Evolutionary conservation across 2,329 filamentous ascomycete species (phyloP).

Genomic region (Phaeophleospora eucalypticola): DNA sequence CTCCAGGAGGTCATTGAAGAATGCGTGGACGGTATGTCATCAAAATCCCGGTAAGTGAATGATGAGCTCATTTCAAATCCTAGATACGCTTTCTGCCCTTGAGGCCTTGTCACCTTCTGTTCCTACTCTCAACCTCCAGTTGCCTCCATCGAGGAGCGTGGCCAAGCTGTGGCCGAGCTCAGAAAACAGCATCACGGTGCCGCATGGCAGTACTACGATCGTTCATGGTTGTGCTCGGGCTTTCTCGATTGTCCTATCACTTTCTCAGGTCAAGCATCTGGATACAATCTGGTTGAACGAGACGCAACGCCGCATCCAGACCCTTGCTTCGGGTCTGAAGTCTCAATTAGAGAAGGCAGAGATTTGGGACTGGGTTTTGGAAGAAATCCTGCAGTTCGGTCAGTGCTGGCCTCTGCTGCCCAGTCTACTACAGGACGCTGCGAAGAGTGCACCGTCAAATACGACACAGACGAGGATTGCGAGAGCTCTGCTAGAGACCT

Average conservation of each 20-base stretch:
- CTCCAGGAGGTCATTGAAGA: constrained; percentile 38
- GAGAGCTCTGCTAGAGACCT: constrained; percentile 10
- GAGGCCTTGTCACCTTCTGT: constrained; percentile 28
- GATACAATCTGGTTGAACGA: constrained; percentile 22
- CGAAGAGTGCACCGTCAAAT: constrained; percentile 5
- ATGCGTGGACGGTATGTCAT: constrained; percentile 38
- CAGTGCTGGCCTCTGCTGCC: constrained; percentile 12
- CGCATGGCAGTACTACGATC: constrained; percentile 36
- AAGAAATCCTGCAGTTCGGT: constrained; percentile 13
- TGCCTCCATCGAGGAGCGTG: constrained; percentile 40
- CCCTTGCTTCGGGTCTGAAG: constrained; percentile 6
- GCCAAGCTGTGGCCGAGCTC: constrained; percentile 37
- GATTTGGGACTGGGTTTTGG: constrained; percentile 20
- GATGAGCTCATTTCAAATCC: constrained; percentile 20
- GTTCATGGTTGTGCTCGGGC: constrained; percentile 19
- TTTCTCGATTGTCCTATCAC: constrained; percentile 25
- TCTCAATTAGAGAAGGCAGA: constrained; percentile 14
- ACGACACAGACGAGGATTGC: constrained; percentile 18
- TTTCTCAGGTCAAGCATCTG: constrained; percentile 19
- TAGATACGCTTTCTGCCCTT: constrained; percentile 46
- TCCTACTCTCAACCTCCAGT: constrained; percentile 26
- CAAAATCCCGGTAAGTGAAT: constrained; percentile 18
- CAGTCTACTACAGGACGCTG: constrained; percentile 10
- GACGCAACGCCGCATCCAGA: constrained; percentile 19
- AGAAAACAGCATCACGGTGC: constrained; percentile 39